These are phyloP conservation scores for Baorangia bicolor DNA, from an alignment of 768 basidiomycete genomes.

Conservation along the genomic window DNA sequence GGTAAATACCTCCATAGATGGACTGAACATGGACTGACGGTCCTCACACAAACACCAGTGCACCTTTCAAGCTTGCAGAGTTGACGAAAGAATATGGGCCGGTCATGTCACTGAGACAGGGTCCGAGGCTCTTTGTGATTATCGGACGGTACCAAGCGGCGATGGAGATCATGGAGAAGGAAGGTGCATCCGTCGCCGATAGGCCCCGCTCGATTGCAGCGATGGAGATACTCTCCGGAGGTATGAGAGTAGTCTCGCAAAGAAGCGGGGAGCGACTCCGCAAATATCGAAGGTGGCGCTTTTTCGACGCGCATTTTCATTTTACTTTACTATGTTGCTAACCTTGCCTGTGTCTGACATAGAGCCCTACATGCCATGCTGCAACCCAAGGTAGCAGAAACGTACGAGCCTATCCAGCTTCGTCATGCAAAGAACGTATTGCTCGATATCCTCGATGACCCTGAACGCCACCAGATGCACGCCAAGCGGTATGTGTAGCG, in stretches of 20 bases:
- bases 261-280: slow-evolving; percentile 1
- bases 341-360: neutral
- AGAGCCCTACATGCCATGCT: slow-evolving; percentile 3
- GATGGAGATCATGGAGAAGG: slow-evolving; percentile 14
- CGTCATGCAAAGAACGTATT: slow-evolving; percentile 4
- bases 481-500: neutral
- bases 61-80: slow-evolving; percentile 4
- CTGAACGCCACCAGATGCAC: slow-evolving; percentile 6
- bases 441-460: slow-evolving; percentile 4
- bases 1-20: neutral
- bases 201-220: slow-evolving; percentile 2
- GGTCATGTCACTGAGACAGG: slow-evolving; percentile 1
- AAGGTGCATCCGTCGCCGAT: slow-evolving; percentile 6
- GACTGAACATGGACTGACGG: neutral
- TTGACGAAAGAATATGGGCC: slow-evolving; percentile 7
- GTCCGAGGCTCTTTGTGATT: slow-evolving; percentile 1
- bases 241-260: neutral
- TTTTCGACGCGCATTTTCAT: neutral
- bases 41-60: neutral
- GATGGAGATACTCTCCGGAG: slow-evolving; percentile 5
- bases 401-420: slow-evolving; percentile 4
- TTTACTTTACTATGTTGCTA: neutral
- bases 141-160: slow-evolving; percentile 9
- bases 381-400: slow-evolving; percentile 1
- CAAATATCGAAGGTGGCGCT: neutral